Base-by-base conservation (phyloP, 1,284 basidiomycete genomes). In the Moniliella sp. region DNA sequence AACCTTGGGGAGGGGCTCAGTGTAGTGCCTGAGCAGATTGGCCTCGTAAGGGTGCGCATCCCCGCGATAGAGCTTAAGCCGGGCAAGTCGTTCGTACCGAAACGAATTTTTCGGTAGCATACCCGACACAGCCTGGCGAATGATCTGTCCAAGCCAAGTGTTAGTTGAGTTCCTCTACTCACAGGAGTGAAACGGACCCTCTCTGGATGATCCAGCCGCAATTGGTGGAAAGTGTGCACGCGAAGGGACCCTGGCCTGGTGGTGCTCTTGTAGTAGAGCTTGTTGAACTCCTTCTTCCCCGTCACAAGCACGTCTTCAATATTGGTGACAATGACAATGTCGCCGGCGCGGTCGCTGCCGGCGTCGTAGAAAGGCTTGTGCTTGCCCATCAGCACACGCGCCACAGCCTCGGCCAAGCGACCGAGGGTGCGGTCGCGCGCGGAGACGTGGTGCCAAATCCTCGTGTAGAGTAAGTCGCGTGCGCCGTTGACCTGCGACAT, bases 351-450 rank as follows among this genome's bases (percentile, higher is more conserved):
- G 28, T 59, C 56, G 17, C 42, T 37, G 15, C 50, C 70, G 14
- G 80, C 82, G 63, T 94, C 82, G 51, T 82, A 97, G 31, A 91
- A 81, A 13, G 91, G 88, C 62, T 97, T 99, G 64, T 97, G 82
- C 66, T 97, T 97, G 59, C 91, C 91, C 86, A 94, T 94, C 34
- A 97, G 69, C 15, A 83, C 79, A 36, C 78, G 72, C 0, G 91
- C 91, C 55, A 97, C 91, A 27, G 81, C 73, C 50, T 80, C 76
- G 4, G 88, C 84, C 4, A 94, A 71, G 65, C 84, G 81, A 54
- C 88, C 91, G 11, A 97, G 69, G n/a, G 88, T 68, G 27, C 86
- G 74, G 48, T 83, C 78, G 15, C 76, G 72, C 10, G 88, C 86
- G 47, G 86, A 78, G 40, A 88, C 80, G 44, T 82, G 79, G 62